phyloP scores from a whole-genome alignment of 1,284 basidiomycete species.

The Naganishia liquefaciens region DNA sequence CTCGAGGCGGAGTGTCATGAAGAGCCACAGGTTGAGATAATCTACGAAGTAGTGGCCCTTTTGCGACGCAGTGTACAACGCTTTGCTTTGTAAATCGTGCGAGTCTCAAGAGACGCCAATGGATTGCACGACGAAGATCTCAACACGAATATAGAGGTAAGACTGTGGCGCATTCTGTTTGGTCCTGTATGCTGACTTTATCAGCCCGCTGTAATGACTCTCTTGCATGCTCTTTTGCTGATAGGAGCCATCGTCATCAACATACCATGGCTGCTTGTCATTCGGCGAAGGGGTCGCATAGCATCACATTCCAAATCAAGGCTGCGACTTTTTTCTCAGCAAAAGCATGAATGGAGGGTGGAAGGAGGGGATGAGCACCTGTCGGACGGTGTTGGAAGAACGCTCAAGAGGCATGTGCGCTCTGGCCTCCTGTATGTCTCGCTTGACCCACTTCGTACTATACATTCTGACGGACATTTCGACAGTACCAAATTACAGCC shows the following conservation, averaged over 20 bases:
- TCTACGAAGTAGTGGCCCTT: no score
- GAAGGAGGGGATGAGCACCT: neutral
- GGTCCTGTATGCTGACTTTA: neutral
- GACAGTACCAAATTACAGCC: slow-evolving; percentile 22
- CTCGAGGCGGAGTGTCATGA: no score
- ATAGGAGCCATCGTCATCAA: slow-evolving; percentile 5
- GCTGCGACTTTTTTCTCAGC: slow-evolving; percentile 5
- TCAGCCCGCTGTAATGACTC: slow-evolving; percentile 11
- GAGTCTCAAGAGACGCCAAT: no score
- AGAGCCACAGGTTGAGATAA: no score
- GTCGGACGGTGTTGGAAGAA: neutral
- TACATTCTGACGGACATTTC: neutral
- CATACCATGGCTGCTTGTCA: slow-evolving; percentile 21
- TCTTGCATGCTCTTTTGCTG: slow-evolving; percentile 5
- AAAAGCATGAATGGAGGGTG: neutral
- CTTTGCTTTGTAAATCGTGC: no score
- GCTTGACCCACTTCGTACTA: neutral
- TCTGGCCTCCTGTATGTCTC: slow-evolving; percentile 18
- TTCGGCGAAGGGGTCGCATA: slow-evolving; percentile 19
- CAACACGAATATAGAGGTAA: no score
- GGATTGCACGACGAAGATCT: no score
- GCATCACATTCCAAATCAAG: slow-evolving; percentile 6
- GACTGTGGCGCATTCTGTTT: no score
- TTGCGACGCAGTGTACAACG: no score
- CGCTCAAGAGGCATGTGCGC: slow-evolving; percentile 17